Base-by-base conservation (phyloP, 495 filamentous ascomycete genomes). In the Neurospora africana region DNA sequence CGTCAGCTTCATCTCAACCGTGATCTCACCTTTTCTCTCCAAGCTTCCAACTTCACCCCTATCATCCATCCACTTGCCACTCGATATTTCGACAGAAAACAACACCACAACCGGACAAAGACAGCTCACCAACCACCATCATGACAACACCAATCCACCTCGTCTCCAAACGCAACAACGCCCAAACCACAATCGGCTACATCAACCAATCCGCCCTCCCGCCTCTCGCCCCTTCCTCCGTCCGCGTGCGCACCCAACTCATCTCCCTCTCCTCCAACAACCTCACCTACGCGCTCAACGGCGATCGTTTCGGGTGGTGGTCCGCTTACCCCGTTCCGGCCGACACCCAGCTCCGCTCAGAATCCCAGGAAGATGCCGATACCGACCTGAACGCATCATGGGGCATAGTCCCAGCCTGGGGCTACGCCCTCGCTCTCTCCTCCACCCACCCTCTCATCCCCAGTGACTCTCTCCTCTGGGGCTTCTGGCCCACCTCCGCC, bases 331-430 rank as follows among this genome's bases (percentile, higher is more conserved):
- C 41, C 27, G 72, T 72, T 38, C 75, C 68, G 74, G 77, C 10
- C 81, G 83, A 47, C 78, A 47, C 44, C 5, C 19, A 47, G 13
- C n/a, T 47, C 9, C n/a, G n/a, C 10, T 21, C 41, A 5, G 44
- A 5, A 47, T 5, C 44, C 44, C 44, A 13, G 9, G n/a, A 13
- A 47, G n/a, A 47, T 47, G 9, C 10, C 38, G 19, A 82, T n/a
- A n/a, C n/a, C n/a, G n/a, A n/a, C 71, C 75, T 85, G 65, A 40
- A 23, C 8, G 19, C 71, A 9, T 21, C 69, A n/a, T 86, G 82
- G 77, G 83, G 82, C 2, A 84, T 86, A 44, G 80, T 81, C 4
- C 81, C 84, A 9, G 84, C 80, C 6, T 86, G 85, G 84, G 84
- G 85, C 2, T 84, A 80, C 73, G 83, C 76, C 8, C 73, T 73